A percentile compares a stretch with the other conserved stretches of the same genome.
phyloP scores from a whole-genome alignment of 257 asterid genomes.

The Euphrasia confusa region DNA sequence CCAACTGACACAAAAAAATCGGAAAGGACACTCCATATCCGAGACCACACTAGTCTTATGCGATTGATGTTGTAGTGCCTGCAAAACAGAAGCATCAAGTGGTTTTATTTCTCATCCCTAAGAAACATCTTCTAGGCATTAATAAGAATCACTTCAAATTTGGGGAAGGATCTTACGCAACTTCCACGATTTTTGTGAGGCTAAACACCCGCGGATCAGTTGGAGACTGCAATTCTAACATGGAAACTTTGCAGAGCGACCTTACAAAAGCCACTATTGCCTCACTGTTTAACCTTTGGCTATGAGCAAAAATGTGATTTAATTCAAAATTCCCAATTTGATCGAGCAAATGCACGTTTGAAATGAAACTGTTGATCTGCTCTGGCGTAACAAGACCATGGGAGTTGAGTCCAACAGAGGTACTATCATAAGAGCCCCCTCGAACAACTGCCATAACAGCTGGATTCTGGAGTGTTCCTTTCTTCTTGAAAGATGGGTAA shows the following conservation, averaged over 20 bases:
- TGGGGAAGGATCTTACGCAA: conserved; percentile 88
- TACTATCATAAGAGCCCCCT: conserved; percentile 97
- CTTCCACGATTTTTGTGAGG: conserved; percentile 99
- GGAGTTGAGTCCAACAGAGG: conserved; percentile 58
- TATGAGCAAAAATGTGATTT: conserved; percentile 97
- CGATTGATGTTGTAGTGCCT: conserved; percentile 99
- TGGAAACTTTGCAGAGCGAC: conserved; percentile 94
- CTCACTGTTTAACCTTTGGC: conserved; percentile 96
- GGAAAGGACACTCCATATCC: conserved; percentile 95
- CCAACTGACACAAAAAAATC: conserved; percentile 97
- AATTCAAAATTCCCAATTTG: conserved; percentile 95
- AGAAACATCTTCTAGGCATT: conserved; percentile 5
- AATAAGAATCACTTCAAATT: conserved; percentile 27
- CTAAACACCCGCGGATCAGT: conserved; percentile 99
- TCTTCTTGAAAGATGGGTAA: conserved; percentile 74
- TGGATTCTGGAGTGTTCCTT: conserved; percentile 86
- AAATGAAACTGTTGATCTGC: conserved; percentile 82
- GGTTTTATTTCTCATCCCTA: conserved; percentile 26
- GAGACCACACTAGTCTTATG: conserved; percentile 96
- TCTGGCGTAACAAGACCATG: conserved; percentile 81
- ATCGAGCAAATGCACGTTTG: conserved; percentile 89
- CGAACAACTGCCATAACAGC: conserved; percentile 97
- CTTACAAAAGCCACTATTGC: conserved; percentile 91
- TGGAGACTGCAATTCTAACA: conserved; percentile 97
- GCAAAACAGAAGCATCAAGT: conserved; percentile 36